A percentile compares a stretch with the other conserved stretches of the same genome.
Conservation (phyloP, 1,284 basidiomycete species). For the Anthracocystis walkeri region DNA sequence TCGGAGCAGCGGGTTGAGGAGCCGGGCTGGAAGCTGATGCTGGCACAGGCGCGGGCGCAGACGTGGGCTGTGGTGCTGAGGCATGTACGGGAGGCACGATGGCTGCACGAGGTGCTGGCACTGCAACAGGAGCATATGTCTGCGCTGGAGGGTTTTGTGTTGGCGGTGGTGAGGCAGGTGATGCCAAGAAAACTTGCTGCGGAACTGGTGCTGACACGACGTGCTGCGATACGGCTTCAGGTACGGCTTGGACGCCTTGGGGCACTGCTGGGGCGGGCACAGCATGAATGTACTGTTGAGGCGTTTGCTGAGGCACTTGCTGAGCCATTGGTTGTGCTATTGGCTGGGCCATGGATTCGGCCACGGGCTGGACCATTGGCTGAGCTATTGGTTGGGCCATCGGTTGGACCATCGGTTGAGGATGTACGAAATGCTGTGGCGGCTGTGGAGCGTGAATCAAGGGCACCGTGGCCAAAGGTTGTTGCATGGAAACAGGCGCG, state of each 20-base stretch:
- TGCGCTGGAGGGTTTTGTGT: slow-evolving; percentile 16
- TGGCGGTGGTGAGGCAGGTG: neutral
- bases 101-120: slow-evolving; percentile 15
- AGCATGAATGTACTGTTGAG: slow-evolving; percentile 2
- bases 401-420: slow-evolving; percentile 2
- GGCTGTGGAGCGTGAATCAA: slow-evolving; percentile 15
- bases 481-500: slow-evolving; percentile 14
- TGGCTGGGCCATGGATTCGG: too few relatives aligned
- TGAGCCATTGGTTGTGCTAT: neutral
- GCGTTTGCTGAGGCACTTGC: neutral
- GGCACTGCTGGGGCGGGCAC: neutral
- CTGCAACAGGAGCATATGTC: slow-evolving; percentile 30
- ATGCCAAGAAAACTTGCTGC: neutral
- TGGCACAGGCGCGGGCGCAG: neutral
- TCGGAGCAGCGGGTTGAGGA: neutral
- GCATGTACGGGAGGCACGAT: neutral
- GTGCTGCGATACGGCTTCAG: slow-evolving; percentile 11
- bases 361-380: too few relatives aligned
- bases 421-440: slow-evolving; percentile 9
- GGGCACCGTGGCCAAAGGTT: slow-evolving; percentile 15
- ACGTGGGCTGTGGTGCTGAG: neutral
- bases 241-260: slow-evolving; percentile 5
- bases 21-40: neutral
- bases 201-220: slow-evolving; percentile 1
- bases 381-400: too few relatives aligned